Conservation (phyloP, 2,329 filamentous ascomycete genomes). For the Gremmenia infestans region DNA sequence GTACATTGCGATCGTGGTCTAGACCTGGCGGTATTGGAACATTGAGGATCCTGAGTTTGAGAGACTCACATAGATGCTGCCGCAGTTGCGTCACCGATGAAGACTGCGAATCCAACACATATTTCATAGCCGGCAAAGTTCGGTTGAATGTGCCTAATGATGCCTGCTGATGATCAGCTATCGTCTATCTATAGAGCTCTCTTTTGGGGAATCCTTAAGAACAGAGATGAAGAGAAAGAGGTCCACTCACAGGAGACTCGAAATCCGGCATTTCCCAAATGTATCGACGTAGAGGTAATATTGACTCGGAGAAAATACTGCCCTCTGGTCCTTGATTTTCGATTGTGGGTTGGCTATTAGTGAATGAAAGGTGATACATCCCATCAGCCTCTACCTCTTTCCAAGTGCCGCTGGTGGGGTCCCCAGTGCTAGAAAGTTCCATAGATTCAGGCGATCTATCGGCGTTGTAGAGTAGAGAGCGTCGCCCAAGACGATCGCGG, state of each 20-base stretch:
- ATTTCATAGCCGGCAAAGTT: constrained; percentile 33
- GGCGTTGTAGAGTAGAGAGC: constrained; percentile 67
- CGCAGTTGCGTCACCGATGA: constrained; percentile 49
- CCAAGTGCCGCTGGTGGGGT: constrained; percentile 52
- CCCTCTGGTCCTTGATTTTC: neutral
- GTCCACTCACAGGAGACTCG: constrained; percentile 4
- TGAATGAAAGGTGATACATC: constrained; percentile 49
- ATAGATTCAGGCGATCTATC: constrained; percentile 41
- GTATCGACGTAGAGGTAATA: constrained; percentile 10
- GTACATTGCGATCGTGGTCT: constrained; percentile 36
- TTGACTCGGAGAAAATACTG: constrained; percentile 1
- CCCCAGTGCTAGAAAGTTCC: constrained; percentile 67
- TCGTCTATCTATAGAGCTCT: constrained; percentile 1
- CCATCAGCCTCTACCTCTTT: constrained; percentile 80
- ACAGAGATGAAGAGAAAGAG: neutral
- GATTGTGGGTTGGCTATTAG: neutral
- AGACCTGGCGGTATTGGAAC: constrained; percentile 54
- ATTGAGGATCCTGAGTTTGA: constrained; percentile 58
- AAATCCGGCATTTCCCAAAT: constrained; percentile 6
- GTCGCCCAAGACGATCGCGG: constrained; percentile 79
- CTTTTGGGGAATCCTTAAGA: neutral
- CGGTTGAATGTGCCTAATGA: constrained; percentile 30
- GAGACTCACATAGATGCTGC: constrained; percentile 52
- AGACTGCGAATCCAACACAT: constrained; percentile 37
- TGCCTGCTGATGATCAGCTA: constrained; percentile 9